Base-by-base conservation (phyloP, 2,329 filamentous ascomycete species). In the Phialophora macrospora region DNA sequence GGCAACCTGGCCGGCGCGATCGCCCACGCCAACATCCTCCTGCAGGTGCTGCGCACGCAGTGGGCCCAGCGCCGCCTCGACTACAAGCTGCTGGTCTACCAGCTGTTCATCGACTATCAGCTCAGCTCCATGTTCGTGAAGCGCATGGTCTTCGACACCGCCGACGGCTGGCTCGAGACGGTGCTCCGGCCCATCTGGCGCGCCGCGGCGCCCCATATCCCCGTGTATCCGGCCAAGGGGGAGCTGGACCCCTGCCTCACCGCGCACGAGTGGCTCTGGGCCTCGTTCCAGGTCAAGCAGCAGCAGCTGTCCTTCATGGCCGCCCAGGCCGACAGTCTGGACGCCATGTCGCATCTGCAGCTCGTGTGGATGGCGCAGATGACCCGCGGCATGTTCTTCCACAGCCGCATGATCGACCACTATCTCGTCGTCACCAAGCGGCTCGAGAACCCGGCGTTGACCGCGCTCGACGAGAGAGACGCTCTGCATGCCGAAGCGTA, bases 331-430 rank as follows among this genome's bases (percentile, higher is more conserved):
- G 49, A 52, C 20, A 52, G n/a, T 28, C 49, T 52, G 20, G 49
- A 52, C 24, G 49, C 49, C 2, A 17, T 28, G 20, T 52, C 49
- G 49, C 49, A 28, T 28, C 24, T 52, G 49, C 20, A 28, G 49
- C 24, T 52, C 22, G 49, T 52, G 8, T 52, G 49, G 49, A 28
- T 24, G 20, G n/a, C 49, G 20, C 49, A 52, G 24, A 52, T 52
- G 49, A 52, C 49, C 2, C 49, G 26, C 12, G 49, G 49, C 11
- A 22, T 52, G 49, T 22, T 52, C 22, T 52, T 52, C 22, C 49
- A 52, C 49, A 52, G 49, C 49, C 49, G 49, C 6, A 52, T 52
- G 49, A 52, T 52, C 49, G 24, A 52, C 22, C 49, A 52, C 49
- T 52, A 52, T 14, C 49, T 52, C n/a, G 26, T 1, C 17, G 24